A percentile compares a stretch with the other conserved stretches of the same genome.
phyloP scores from a whole-genome alignment of 441 rosid genomes.

The Rhodomyrtus psidioides region DNA sequence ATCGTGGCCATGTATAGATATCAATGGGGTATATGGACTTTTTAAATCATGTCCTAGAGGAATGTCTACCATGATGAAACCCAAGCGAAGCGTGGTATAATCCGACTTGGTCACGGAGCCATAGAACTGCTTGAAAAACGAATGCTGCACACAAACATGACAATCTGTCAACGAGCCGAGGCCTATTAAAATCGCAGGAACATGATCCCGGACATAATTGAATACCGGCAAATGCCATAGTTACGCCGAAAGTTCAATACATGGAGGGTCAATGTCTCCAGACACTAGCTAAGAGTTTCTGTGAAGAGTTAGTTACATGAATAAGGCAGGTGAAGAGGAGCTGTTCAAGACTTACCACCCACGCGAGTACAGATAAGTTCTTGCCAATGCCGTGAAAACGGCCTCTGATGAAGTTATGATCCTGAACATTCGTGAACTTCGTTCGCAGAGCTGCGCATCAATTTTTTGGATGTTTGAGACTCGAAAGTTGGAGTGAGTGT shows the following conservation, averaged over 20 bases:
- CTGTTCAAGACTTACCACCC: constrained; percentile 54
- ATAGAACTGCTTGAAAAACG: constrained; percentile 83
- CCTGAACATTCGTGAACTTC: constrained; percentile 43
- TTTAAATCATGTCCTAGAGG: not conserved
- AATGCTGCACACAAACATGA: constrained; percentile 32
- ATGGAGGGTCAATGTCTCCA: not conserved
- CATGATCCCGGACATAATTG: not conserved
- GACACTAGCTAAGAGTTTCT: not conserved
- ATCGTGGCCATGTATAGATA: not conserved
- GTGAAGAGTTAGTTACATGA: not conserved
- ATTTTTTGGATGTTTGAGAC: not conserved
- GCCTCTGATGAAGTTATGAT: constrained; percentile 61
- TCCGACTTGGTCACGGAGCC: constrained; percentile 72
- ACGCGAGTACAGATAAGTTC: constrained; percentile 34
- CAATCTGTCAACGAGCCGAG: not conserved
- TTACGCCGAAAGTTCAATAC: not conserved
- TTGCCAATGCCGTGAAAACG: constrained; percentile 69
- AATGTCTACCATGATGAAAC: constrained; percentile 62
- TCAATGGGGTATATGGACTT: not conserved
- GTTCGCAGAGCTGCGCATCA: constrained; percentile 23
- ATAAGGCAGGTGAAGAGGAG: not conserved
- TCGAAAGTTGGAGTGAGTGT: not conserved
- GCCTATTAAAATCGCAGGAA: not conserved
- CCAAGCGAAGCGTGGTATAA: constrained; percentile 64
- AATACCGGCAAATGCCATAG: not conserved